A percentile compares a stretch with the other conserved stretches of the same genome.
Evolutionary conservation across 2,329 filamentous ascomycete genomes (phyloP).

Genomic region (Aspergillus sp.): DNA sequence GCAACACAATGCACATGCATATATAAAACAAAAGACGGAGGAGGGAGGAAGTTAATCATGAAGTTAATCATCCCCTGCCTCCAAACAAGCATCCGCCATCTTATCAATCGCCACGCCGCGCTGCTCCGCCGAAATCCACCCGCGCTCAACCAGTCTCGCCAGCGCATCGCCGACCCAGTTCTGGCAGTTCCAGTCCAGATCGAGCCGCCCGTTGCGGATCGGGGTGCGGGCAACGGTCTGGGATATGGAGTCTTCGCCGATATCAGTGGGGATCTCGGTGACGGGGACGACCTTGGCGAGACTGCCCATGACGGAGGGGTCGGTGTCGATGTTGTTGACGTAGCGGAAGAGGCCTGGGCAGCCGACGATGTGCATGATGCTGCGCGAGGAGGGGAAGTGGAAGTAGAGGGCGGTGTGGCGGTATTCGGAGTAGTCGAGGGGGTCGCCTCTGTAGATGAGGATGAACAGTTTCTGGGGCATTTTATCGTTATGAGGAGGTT

Average conservation of each 20-base stretch:
- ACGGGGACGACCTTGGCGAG: conserved; percentile 18
- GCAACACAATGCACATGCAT: too few species aligned
- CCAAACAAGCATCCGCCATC: conserved; percentile 30
- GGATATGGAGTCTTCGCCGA: conserved; percentile 21
- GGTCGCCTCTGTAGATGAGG: conserved; percentile 28
- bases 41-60: too few species aligned
- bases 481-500: neutral
- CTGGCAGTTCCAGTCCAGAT: conserved; percentile 34
- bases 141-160: conserved; percentile 20
- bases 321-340: conserved; percentile 12
- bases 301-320: conserved; percentile 14
- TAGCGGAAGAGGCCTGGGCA: conserved; percentile 29
- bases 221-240: conserved; percentile 20
- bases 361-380: conserved; percentile 26
- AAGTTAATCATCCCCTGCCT: conserved; percentile 15
- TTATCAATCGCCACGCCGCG: conserved; percentile 22
- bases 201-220: conserved; percentile 21
- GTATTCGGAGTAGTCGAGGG: conserved; percentile 30
- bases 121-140: conserved; percentile 20
- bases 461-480: conserved; percentile 26
- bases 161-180: conserved; percentile 34
- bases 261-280: conserved; percentile 13
- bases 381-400: conserved; percentile 17
- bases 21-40: neutral
- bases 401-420: conserved; percentile 32